These are phyloP conservation scores for Trichocladium antarcticum DNA, from an alignment of 495 filamentous ascomycete species.

Conservation along the genomic window DNA sequence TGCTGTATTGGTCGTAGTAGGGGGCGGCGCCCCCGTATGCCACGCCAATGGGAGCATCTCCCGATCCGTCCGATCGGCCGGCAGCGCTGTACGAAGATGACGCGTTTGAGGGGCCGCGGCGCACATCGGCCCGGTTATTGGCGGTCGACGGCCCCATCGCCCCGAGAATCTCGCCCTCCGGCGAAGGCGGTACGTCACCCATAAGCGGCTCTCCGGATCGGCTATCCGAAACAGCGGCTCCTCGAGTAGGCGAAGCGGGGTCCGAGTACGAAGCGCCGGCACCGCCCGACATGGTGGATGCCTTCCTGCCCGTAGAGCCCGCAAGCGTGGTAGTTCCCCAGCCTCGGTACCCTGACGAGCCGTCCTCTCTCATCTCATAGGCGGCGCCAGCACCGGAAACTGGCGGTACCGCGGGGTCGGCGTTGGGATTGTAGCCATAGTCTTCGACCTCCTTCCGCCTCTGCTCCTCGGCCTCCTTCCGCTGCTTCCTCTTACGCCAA, in stretches of 20 bases:
- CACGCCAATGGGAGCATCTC: constrained; percentile 47
- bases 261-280: constrained; percentile 60
- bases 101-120: constrained; percentile 87
- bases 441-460: constrained; percentile 92
- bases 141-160: constrained; percentile 64
- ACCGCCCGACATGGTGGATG: constrained; percentile 78
- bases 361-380: constrained; percentile 61
- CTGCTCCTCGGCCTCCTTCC: constrained; percentile 74
- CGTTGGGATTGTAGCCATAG: constrained; percentile 91
- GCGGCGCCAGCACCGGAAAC: constrained; percentile 44
- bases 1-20: constrained; percentile 44
- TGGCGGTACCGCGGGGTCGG: constrained; percentile 70
- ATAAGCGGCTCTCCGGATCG: constrained; percentile 61
- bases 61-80: constrained; percentile 73
- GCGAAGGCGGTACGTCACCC: constrained; percentile 43
- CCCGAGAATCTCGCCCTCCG: constrained; percentile 55
- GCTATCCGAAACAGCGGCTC: constrained; percentile 54
- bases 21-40: constrained; percentile 34
- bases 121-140: constrained; percentile 58
- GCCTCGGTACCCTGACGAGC: constrained; percentile 70
- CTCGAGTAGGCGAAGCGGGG: constrained; percentile 58
- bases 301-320: constrained; percentile 66
- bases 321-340: constrained; percentile 74
- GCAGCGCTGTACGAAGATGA: constrained; percentile 88
- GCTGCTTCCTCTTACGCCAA: constrained; percentile 72